These are phyloP conservation scores for Sambucus nigra DNA, from an alignment of 129 eudicot genomes.

Conservation along the genomic window DNA sequence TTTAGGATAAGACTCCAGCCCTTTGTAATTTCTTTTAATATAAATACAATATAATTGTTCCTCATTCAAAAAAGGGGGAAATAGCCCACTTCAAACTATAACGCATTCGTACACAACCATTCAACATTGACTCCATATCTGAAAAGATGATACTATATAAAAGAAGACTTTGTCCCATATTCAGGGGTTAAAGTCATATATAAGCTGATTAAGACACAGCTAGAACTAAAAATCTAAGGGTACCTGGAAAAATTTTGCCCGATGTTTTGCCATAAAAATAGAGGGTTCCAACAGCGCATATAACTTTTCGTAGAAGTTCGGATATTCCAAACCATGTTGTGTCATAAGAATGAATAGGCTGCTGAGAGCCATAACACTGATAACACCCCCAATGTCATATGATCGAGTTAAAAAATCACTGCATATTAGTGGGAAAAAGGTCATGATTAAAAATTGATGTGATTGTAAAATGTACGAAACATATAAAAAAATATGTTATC, in stretches of 20 bases:
- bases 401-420: conserved; percentile 93
- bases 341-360: conserved; percentile 82
- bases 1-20: too few species aligned
- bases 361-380: conserved; percentile 96
- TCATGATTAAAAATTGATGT: not conserved
- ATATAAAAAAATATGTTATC: not conserved
- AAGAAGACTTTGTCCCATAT: too few species aligned
- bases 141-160: too few species aligned
- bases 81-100: too few species aligned
- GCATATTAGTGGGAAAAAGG: conserved; percentile 24
- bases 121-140: too few species aligned
- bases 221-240: not conserved
- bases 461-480: not conserved
- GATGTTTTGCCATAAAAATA: conserved; percentile 84
- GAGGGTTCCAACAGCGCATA: conserved; percentile 79
- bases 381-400: conserved; percentile 94
- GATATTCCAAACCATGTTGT: conserved; percentile 85
- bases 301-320: conserved; percentile 74
- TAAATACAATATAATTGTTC: too few species aligned
- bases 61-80: too few species aligned
- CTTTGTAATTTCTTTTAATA: too few species aligned
- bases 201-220: too few species aligned
- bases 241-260: conserved; percentile 83
- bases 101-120: too few species aligned
- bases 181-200: too few species aligned